These are phyloP conservation scores for Ogataea paraovalis DNA, from an alignment of 805 yeast genomes.

Conservation along the genomic window DNA sequence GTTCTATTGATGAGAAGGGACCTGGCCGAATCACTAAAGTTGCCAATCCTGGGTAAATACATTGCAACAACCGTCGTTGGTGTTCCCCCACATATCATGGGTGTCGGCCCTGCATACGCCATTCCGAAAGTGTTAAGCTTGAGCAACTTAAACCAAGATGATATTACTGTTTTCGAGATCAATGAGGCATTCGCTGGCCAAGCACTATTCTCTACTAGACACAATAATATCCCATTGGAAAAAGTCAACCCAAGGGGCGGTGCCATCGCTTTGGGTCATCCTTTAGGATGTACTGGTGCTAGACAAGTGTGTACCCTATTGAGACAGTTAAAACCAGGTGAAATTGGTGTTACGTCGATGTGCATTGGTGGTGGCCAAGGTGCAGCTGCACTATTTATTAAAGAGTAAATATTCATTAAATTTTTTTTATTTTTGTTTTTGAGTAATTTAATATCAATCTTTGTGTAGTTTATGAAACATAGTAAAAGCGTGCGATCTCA, in stretches of 20 bases:
- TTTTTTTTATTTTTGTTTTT: neutral
- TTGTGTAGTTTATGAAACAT: too few species aligned
- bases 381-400: conserved; percentile 83
- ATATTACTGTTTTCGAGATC: conserved; percentile 76
- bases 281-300: conserved; percentile 80
- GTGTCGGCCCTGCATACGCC: conserved; percentile 95
- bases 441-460: too few species aligned
- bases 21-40: conserved; percentile 68
- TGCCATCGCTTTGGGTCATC: conserved; percentile 95
- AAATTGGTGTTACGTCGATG: conserved; percentile 92
- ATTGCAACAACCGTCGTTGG: conserved; percentile 80
- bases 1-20: conserved; percentile 82
- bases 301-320: conserved; percentile 88
- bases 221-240: conserved; percentile 59
- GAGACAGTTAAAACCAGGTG: conserved; percentile 72
- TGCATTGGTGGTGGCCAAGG: conserved; percentile 99
- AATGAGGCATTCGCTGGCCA: conserved; percentile 98
- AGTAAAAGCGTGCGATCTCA: too few species aligned
- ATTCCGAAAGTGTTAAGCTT: conserved; percentile 70
- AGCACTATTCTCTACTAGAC: conserved; percentile 70
- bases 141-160: conserved; percentile 47
- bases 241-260: conserved; percentile 93
- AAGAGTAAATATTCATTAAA: conserved; percentile 46
- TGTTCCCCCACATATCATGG: conserved; percentile 97
- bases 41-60: conserved; percentile 75